These are phyloP conservation scores for Phaeomoniella chlamydospora DNA, from an alignment of 2,329 filamentous ascomycete species.

Conservation along the genomic window DNA sequence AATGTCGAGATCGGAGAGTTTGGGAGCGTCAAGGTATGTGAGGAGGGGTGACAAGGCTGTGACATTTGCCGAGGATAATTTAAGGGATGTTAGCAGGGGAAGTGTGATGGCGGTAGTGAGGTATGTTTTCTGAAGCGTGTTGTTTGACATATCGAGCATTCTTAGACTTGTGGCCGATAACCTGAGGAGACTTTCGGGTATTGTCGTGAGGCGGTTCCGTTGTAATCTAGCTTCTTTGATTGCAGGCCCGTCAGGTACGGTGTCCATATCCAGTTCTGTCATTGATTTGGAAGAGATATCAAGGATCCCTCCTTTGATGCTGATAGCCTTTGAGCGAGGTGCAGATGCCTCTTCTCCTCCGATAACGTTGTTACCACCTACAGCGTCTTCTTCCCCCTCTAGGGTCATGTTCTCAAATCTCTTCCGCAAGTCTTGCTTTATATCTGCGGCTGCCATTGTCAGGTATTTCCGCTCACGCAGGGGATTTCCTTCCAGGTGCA, in stretches of 20 bases:
- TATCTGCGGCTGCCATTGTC: constrained; percentile 62
- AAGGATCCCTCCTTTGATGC: neutral
- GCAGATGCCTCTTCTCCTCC: neutral
- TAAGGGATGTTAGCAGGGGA: neutral
- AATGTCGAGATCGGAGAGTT: neutral
- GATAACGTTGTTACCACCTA: neutral
- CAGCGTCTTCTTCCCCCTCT: neutral
- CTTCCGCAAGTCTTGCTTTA: constrained; percentile 59
- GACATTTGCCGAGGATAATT: neutral
- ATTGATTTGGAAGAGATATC: neutral
- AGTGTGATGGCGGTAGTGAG: neutral
- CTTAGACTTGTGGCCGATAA: neutral
- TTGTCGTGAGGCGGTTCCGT: neutral
- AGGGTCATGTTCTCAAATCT: constrained; percentile 27
- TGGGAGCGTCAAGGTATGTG: neutral
- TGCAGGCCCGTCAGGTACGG: neutral
- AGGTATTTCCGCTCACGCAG: constrained; percentile 77
- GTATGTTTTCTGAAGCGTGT: neutral
- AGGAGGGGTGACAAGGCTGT: neutral
- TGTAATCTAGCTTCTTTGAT: neutral
- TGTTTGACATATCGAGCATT: neutral
- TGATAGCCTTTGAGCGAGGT: neutral
- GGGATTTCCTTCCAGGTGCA: constrained; percentile 79
- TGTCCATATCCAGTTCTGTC: neutral
- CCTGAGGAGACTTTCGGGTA: neutral